These are phyloP conservation scores for Bombardia bombarda DNA, from an alignment of 495 filamentous ascomycete species.

Conservation along the genomic window DNA sequence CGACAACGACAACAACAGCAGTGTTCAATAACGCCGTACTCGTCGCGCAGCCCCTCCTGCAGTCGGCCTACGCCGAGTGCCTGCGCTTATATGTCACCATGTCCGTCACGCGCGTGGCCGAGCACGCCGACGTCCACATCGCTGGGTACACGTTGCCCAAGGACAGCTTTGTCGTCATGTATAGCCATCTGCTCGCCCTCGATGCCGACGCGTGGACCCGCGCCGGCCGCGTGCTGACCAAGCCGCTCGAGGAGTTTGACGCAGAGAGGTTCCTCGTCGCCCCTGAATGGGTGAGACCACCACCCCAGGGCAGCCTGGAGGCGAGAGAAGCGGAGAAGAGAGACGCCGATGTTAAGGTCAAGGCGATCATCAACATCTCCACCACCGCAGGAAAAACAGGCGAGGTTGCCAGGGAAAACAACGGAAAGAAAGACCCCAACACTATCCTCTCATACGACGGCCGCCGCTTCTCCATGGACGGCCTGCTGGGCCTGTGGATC, in stretches of 20 bases:
- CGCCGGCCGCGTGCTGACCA: not conserved
- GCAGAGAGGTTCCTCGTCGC: not conserved
- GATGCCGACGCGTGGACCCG: not conserved
- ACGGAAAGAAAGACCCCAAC: not conserved
- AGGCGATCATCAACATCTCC: not conserved
- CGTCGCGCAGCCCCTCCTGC: not conserved
- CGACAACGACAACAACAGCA: no score
- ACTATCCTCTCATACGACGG: not conserved
- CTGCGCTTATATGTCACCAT: not conserved
- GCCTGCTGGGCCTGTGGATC: slow-evolving; percentile 21
- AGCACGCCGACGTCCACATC: not conserved
- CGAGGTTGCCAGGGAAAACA: not conserved
- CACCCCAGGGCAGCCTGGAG: no score
- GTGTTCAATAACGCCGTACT: not conserved
- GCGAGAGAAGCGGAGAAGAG: no score
- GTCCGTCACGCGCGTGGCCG: not conserved
- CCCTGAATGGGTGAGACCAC: not conserved
- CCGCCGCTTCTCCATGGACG: not conserved
- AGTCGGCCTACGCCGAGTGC: not conserved
- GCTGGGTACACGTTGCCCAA: not conserved
- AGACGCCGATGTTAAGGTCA: not conserved
- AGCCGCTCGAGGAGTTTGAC: not conserved
- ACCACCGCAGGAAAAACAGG: not conserved
- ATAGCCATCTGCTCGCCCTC: not conserved
- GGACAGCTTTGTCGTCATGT: not conserved